Evolutionary conservation across 1,284 basidiomycete genomes (phyloP), one percentile per base, ranked within the genome.

Genomic region (Bjerkandera adusta): DNA sequence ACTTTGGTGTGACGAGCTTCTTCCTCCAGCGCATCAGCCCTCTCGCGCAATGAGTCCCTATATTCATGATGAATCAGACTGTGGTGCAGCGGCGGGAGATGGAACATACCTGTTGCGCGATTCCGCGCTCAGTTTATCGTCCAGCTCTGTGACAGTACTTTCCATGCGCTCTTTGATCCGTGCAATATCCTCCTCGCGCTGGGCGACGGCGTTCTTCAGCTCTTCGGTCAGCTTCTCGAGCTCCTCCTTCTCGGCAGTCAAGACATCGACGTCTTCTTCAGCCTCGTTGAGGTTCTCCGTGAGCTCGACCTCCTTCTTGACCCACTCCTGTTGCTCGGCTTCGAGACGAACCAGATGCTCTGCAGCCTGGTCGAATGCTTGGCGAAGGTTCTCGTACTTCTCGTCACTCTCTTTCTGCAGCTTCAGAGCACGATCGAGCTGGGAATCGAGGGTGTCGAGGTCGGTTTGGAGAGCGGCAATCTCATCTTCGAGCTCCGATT

Each of bases 401-500:
- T 89, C 84, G 51, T 92, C 87, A 41, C 76, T 79, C 57, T 89
- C 85, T 62, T 84, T 85, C 61, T 90, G 84, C 46, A 85, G 72
- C 50, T 80, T 73, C 61, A 92, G 73, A 0, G 88, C 88, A 4
- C 87, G 80, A 50, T 94, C 91, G 7, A 97, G 78, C 60, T 97
- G 91, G 7, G 83, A 83, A 58, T 95, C 92, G 15, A 97, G 73
- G 4, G 83, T 76, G 47, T 94, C 91, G 37, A 97, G 74, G 58
- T 98, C 93, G 3, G 75, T 72, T 57, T 96, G 91, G 18, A 97
- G 69, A 1, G 86, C 82, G 1, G 75, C 71, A 10, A 95, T 76
- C 57, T 96, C 92, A 48, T 97, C 92, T 57, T 92, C 85, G 2
- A 98, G 74, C 51, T 92, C 85, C 16, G 76, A 73, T 62, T 97